phyloP scores from a whole-genome alignment of 441 rosid species.

The Corymbia citriodora region DNA sequence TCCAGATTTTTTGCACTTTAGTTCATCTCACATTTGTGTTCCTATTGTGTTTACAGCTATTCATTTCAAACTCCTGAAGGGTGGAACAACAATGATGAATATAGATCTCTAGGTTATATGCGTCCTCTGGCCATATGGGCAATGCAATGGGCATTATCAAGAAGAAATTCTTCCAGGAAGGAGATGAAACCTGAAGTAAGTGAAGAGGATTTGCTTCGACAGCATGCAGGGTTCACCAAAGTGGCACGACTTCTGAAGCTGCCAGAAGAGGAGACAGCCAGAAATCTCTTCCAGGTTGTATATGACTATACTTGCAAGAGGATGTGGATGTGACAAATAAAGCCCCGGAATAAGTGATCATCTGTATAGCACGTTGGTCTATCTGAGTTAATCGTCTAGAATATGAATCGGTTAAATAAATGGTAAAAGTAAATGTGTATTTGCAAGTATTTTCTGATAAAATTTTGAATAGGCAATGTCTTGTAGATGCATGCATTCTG shows the following conservation, averaged over 20 bases:
- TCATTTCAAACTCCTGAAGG: slow-evolving; percentile 89
- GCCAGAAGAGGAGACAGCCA: slow-evolving; percentile 32
- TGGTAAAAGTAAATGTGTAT: neutral
- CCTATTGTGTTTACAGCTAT: slow-evolving; percentile 32
- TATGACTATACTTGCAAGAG: slow-evolving; percentile 62
- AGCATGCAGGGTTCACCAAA: slow-evolving; percentile 48
- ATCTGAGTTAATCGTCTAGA: neutral
- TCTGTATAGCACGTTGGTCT: neutral
- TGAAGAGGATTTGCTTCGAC: slow-evolving; percentile 23
- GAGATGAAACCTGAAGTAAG: slow-evolving; percentile 13
- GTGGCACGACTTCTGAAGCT: slow-evolving; percentile 61
- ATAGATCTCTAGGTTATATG: slow-evolving; percentile 67
- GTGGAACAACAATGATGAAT: slow-evolving; percentile 61
- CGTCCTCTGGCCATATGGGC: slow-evolving; percentile 96
- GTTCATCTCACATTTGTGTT: neutral
- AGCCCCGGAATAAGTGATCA: neutral
- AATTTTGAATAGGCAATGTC: neutral
- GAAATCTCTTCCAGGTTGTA: slow-evolving; percentile 42
- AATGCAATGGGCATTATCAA: slow-evolving; percentile 83
- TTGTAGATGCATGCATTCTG: neutral
- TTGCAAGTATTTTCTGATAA: neutral
- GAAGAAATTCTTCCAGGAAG: slow-evolving; percentile 19
- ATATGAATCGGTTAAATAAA: neutral
- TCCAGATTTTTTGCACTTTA: neutral
- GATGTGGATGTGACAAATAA: slow-evolving; percentile 9